A percentile compares a stretch with the other conserved stretches of the same genome.
These are phyloP conservation scores for Sanghuangporus weigelae DNA, from an alignment of 1,284 basidiomycete genomes.

Conservation along the genomic window DNA sequence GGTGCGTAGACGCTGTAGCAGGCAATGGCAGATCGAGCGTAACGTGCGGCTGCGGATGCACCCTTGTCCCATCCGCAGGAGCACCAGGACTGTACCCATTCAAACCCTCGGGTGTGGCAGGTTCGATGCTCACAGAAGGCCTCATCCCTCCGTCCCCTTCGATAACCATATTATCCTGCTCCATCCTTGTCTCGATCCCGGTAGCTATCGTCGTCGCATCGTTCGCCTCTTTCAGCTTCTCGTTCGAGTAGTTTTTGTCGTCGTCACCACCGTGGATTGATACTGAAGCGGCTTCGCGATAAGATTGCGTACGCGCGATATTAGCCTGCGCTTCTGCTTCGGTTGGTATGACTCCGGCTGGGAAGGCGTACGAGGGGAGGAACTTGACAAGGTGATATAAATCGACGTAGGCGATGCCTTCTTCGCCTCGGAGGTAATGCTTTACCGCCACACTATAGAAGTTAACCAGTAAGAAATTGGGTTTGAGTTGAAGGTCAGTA, in stretches of 20 bases:
- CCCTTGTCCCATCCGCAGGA: not conserved
- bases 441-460: conserved; percentile 37
- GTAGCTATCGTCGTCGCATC: not conserved
- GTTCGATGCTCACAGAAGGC: conserved; percentile 1
- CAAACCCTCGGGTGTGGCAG: not conserved
- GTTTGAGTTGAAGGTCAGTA: no score
- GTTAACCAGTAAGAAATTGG: not conserved
- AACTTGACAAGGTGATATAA: conserved; percentile 63
- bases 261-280: not conserved
- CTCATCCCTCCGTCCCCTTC: not conserved
- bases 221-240: not conserved
- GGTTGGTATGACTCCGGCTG: conserved; percentile 46
- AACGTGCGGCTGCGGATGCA: conserved; percentile 2
- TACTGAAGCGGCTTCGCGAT: not conserved
- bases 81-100: not conserved
- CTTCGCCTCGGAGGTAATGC: conserved; percentile 57
- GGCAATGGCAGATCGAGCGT: conserved; percentile 7
- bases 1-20: not conserved
- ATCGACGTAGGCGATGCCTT: conserved; percentile 56
- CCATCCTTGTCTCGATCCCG: not conserved
- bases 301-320: conserved; percentile 9
- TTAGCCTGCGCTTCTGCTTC: conserved; percentile 26
- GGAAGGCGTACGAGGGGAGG: conserved; percentile 60
- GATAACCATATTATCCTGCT: not conserved
- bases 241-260: not conserved